A percentile compares a stretch with the other conserved stretches of the same genome.
These are phyloP conservation scores for Aspergillus spinulosporus DNA, from an alignment of 2,329 filamentous ascomycete genomes.

Conservation along the genomic window DNA sequence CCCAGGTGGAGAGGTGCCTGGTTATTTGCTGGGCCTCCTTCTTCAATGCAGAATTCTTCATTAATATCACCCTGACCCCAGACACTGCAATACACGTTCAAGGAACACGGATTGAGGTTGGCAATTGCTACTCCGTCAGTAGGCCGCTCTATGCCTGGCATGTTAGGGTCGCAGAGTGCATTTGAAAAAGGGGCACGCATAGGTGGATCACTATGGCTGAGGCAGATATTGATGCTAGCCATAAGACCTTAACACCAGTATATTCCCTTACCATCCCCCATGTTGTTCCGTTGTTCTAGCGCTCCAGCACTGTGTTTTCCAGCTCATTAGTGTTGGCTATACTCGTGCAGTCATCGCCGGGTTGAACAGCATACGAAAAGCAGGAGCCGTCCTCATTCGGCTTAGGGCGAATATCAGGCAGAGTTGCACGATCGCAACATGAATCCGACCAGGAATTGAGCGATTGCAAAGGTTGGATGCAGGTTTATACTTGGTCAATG, in stretches of 20 bases:
- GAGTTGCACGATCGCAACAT: constrained; percentile 19
- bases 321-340: constrained; percentile 32
- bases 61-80: constrained; percentile 52
- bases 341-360: constrained; percentile 35
- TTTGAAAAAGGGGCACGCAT: constrained; percentile 42
- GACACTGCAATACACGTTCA: constrained; percentile 46
- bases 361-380: constrained; percentile 33
- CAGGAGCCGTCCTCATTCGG: constrained; percentile 42
- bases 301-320: constrained; percentile 43
- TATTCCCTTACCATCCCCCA: no score
- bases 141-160: constrained; percentile 39
- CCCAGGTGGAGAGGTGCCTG: constrained; percentile 29
- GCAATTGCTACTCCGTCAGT: constrained; percentile 25
- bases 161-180: constrained; percentile 49
- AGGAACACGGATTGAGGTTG: constrained; percentile 49
- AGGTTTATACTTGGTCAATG: no score
- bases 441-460: no score
- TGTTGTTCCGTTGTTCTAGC: constrained; percentile 41
- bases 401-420: constrained; percentile 34
- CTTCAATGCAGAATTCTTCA: constrained; percentile 43
- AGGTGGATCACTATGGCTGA: constrained; percentile 43
- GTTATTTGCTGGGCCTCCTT: constrained; percentile 26
- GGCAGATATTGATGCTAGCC: constrained; percentile 38
- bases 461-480: no score
- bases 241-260: constrained; percentile 21